phyloP scores from a whole-genome alignment of 2,329 filamentous ascomycete genomes.

The Microdochium paspali region DNA sequence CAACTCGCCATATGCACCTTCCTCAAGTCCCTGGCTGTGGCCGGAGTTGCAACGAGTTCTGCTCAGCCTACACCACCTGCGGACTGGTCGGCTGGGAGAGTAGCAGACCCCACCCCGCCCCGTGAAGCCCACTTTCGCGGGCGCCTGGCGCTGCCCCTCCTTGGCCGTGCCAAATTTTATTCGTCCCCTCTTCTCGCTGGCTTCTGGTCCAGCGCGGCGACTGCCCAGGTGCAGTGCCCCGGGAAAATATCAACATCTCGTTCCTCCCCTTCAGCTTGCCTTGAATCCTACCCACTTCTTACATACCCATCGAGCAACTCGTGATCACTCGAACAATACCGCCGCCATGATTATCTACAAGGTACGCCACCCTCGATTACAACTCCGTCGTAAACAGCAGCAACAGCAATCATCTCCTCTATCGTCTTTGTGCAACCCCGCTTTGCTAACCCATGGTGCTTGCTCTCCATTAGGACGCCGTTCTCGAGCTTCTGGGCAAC shows the following conservation, averaged over 20 bases:
- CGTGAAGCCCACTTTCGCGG: neutral
- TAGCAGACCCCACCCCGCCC: neutral
- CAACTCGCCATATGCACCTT: too few species aligned
- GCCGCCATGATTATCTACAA: constrained; percentile 67
- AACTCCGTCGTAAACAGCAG: neutral
- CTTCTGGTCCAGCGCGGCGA: constrained; percentile 4
- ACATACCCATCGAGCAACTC: constrained; percentile 7
- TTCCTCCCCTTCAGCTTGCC: constrained; percentile 18
- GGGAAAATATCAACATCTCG: too few species aligned
- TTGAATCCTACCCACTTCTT: constrained; percentile 17
- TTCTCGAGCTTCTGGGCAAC: constrained; percentile 61
- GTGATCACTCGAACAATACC: constrained; percentile 11
- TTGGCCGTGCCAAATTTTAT: neutral
- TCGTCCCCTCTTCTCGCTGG: constrained; percentile 4
- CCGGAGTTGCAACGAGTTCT: neutral
- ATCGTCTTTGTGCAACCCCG: constrained; percentile 13
- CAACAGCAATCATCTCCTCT: constrained; percentile 6
- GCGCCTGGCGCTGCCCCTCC: neutral
- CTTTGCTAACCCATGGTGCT: neutral
- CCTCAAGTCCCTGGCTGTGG: too few species aligned
- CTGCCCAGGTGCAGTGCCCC: constrained; percentile 2
- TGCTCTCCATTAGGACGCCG: constrained; percentile 56
- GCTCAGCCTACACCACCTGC: too few species aligned
- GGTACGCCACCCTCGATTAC: constrained; percentile 30
- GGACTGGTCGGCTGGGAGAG: too few species aligned